Evolutionary conservation across 2,329 filamentous ascomycete species (phyloP).

Genomic region (Pseudogymnoascus sp.): DNA sequence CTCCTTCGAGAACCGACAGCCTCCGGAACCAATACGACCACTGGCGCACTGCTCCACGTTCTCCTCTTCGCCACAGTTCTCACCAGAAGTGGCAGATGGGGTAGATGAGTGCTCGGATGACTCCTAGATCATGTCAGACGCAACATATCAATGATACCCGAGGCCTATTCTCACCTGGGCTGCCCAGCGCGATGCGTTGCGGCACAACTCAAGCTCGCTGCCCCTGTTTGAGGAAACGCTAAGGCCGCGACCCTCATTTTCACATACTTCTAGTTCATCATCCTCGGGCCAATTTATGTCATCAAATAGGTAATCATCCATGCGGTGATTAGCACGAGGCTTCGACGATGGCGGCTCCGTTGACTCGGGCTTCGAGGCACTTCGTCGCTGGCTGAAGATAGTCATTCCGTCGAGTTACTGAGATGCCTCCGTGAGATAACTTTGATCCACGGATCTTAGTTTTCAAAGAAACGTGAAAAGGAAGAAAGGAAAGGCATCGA

Average conservation of each 20-base stretch:
- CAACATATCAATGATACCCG: neutral
- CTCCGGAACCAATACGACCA: neutral
- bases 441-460: neutral
- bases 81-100: neutral
- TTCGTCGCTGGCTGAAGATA: neutral
- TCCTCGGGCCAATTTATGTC: slow-evolving; percentile 9
- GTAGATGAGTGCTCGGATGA: slow-evolving; percentile 1
- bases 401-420: neutral
- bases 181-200: neutral
- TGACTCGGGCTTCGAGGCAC: neutral
- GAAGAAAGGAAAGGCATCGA: slow-evolving; percentile 3
- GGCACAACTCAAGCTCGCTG: neutral
- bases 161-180: neutral
- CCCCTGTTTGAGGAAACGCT: neutral
- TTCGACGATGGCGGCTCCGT: neutral
- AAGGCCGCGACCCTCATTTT: neutral
- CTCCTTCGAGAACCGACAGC: slow-evolving; percentile 10
- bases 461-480: neutral
- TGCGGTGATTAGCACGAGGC: neutral
- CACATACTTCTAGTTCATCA: neutral
- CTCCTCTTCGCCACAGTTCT: neutral
- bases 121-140: neutral
- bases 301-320: slow-evolving; percentile 7
- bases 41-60: neutral
- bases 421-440: neutral